Percentiles rank a stretch among this genome's conserved stretches.
Evolutionary conservation across 441 rosid genomes (phyloP).

Genomic region (Dalechampia spathulata): DNA sequence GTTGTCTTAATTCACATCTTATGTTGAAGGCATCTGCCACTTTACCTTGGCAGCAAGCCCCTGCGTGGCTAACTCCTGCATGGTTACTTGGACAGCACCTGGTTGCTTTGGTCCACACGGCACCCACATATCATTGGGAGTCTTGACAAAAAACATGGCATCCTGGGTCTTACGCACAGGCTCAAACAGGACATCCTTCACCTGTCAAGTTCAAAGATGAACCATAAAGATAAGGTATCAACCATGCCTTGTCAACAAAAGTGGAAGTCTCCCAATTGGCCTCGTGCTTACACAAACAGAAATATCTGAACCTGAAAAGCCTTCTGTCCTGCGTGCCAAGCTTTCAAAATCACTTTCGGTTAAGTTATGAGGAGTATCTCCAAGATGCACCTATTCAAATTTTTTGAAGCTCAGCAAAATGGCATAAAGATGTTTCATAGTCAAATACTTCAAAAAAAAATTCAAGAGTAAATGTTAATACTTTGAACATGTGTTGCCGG

Average conservation of each 20-base stretch:
- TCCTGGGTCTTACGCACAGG: slow-evolving; percentile 99
- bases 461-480: slow-evolving; percentile 20
- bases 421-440: not conserved
- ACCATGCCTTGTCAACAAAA: not conserved
- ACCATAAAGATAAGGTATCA: not conserved
- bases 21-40: not conserved
- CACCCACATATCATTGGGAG: slow-evolving; percentile 67
- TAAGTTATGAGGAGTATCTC: slow-evolving; percentile 96
- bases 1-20: not conserved
- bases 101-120: slow-evolving; percentile 96
- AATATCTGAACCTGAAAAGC: slow-evolving; percentile 97
- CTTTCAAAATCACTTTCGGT: slow-evolving; percentile 89
- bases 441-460: slow-evolving; percentile 1
- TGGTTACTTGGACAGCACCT: slow-evolving; percentile 75
- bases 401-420: slow-evolving; percentile 9
- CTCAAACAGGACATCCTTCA: slow-evolving; percentile 94
- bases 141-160: slow-evolving; percentile 81
- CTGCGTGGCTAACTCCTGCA: slow-evolving; percentile 86
- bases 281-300: slow-evolving; percentile 82
- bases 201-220: slow-evolving; percentile 35
- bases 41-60: slow-evolving; percentile 77
- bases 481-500: slow-evolving; percentile 97
- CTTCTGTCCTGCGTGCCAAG: slow-evolving; percentile 76
- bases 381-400: slow-evolving; percentile 76
- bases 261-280: not conserved